Percentiles rank a stretch among this genome's conserved stretches.
Evolutionary conservation across 2,329 filamentous ascomycete species (phyloP).

Genomic region (Didymella glomerata): DNA sequence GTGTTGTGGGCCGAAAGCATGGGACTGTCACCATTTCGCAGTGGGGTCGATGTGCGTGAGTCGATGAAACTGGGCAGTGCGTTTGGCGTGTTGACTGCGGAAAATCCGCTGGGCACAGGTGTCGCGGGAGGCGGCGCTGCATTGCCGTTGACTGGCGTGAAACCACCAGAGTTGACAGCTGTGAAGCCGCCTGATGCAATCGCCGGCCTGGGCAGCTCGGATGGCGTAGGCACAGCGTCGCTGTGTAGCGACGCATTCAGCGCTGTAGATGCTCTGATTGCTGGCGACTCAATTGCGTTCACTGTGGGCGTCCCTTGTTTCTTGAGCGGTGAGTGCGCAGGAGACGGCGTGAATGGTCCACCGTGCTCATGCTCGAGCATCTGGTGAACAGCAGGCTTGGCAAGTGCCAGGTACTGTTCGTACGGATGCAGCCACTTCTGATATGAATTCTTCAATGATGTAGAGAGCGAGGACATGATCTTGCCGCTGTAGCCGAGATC

Average conservation of each 20-base stretch:
- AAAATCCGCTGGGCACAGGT: constrained; percentile 56
- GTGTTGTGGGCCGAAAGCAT: constrained; percentile 70
- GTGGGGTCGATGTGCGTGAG: constrained; percentile 65
- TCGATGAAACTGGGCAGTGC: constrained; percentile 60
- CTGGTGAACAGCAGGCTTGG: constrained; percentile 95
- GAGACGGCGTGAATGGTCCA: constrained; percentile 83
- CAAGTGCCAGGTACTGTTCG: constrained; percentile 89
- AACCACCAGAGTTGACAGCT: constrained; percentile 71
- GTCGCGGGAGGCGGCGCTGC: constrained; percentile 33
- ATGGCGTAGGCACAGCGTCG: constrained; percentile 40
- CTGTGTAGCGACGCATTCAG: constrained; percentile 64
- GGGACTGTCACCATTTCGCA: constrained; percentile 69
- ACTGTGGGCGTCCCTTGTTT: constrained; percentile 60
- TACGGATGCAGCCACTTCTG: constrained; percentile 97
- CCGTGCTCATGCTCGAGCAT: constrained; percentile 93
- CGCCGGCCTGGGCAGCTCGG: constrained; percentile 67
- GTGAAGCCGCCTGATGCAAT: constrained; percentile 68
- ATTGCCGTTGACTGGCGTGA: constrained; percentile 71
- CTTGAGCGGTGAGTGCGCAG: constrained; percentile 76
- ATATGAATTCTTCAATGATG: constrained; percentile 97
- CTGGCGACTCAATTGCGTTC: constrained; percentile 71
- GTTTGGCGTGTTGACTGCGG: constrained; percentile 65
- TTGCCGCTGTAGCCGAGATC: constrained; percentile 98
- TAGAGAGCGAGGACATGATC: constrained; percentile 98
- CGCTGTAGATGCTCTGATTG: constrained; percentile 64